These are phyloP conservation scores for Yamadazyma jaroonii DNA, from an alignment of 1,139 yeast species.

Conservation along the genomic window DNA sequence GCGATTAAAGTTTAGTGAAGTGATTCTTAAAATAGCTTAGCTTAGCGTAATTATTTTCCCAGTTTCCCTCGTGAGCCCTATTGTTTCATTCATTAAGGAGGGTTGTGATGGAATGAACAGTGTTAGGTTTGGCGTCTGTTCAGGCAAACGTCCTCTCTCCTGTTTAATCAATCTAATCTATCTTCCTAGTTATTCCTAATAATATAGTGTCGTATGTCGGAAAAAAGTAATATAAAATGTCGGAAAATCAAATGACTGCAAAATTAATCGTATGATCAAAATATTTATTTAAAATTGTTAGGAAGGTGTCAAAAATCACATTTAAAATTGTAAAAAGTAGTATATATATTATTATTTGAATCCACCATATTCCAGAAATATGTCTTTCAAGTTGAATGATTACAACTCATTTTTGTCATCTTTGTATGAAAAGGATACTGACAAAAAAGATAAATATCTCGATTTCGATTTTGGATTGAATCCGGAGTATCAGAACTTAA, in stretches of 20 bases:
- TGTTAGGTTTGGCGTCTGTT: too few species aligned
- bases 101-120: too few species aligned
- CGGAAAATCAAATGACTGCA: slow-evolving; percentile 1
- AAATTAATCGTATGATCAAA: slow-evolving; percentile 1
- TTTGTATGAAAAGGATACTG: slow-evolving; percentile 22
- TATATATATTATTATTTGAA: too few species aligned
- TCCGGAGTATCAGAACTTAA: background rate
- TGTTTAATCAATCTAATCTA: too few species aligned
- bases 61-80: too few species aligned
- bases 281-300: background rate
- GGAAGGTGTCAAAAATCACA: too few species aligned
- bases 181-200: background rate
- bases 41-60: too few species aligned
- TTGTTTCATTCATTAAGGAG: too few species aligned
- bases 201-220: background rate
- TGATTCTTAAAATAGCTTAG: too few species aligned
- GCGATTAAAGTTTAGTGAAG: too few species aligned
- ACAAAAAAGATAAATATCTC: slow-evolving; percentile 15
- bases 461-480: slow-evolving; percentile 32
- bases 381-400: slow-evolving; percentile 32
- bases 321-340: too few species aligned
- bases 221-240: background rate
- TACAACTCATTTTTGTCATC: slow-evolving; percentile 31
- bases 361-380: slow-evolving; percentile 5
- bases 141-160: too few species aligned